These are phyloP conservation scores for Mycena olivaceomarginata DNA, from an alignment of 768 basidiomycete genomes.

Conservation along the genomic window DNA sequence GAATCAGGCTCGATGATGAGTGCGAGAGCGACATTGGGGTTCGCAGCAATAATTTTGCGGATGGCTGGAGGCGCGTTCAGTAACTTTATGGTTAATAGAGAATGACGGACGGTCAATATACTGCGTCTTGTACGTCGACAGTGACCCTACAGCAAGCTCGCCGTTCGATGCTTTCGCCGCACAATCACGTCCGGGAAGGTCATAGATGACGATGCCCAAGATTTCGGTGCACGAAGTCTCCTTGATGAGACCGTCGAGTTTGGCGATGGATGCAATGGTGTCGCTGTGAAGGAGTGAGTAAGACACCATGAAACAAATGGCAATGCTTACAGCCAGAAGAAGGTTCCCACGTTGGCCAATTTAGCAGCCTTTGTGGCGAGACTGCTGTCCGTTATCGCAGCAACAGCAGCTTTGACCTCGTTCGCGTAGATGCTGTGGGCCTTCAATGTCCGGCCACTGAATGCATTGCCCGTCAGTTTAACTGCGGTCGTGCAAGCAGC, in stretches of 20 bases:
- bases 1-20: constrained; percentile 66
- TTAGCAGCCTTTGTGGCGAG: constrained; percentile 57
- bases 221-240: constrained; percentile 57
- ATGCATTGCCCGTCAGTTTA: constrained; percentile 21
- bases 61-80: constrained; percentile 48
- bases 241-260: constrained; percentile 58
- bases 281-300: constrained; percentile 1
- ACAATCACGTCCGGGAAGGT: constrained; percentile 67
- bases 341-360: constrained; percentile 63
- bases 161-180: constrained; percentile 65
- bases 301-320: not conserved
- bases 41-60: constrained; percentile 63
- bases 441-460: constrained; percentile 24
- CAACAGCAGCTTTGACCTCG: constrained; percentile 55
- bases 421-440: constrained; percentile 18
- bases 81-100: constrained; percentile 52
- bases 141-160: constrained; percentile 60
- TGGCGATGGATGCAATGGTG: constrained; percentile 17
- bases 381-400: constrained; percentile 56
- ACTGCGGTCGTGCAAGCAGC: constrained; percentile 23
- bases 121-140: constrained; percentile 56
- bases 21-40: constrained; percentile 11
- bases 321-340: constrained; percentile 56
- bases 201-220: constrained; percentile 52
- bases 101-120: constrained; percentile 67